phyloP scores from a whole-genome alignment of 1,139 yeast genomes.

The Zygoascus meyerae region DNA sequence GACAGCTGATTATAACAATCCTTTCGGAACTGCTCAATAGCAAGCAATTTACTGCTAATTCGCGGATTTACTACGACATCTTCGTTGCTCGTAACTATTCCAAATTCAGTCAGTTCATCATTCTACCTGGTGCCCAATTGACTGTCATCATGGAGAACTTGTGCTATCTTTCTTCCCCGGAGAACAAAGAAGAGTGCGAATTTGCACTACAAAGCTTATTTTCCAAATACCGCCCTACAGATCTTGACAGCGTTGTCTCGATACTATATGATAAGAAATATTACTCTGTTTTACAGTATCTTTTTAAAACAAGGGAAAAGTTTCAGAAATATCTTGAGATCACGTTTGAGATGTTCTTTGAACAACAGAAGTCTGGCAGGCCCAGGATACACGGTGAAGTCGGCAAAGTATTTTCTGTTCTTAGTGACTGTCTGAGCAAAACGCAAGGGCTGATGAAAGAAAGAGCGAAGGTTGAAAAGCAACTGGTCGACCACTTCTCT shows the following conservation, averaged over 20 bases:
- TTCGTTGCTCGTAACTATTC: constrained; percentile 74
- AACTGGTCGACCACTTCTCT: constrained; percentile 21
- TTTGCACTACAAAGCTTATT: constrained; percentile 64
- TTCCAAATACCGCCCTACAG: constrained; percentile 54
- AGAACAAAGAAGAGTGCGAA: constrained; percentile 56
- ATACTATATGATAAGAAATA: constrained; percentile 50
- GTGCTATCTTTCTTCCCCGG: constrained; percentile 40
- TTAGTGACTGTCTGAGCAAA: constrained; percentile 27
- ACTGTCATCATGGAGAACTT: constrained; percentile 45
- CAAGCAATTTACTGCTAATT: constrained; percentile 31
- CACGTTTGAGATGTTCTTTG: constrained; percentile 30
- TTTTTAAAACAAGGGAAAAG: constrained; percentile 51
- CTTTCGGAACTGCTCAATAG: constrained; percentile 45
- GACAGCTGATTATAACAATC: constrained; percentile 66
- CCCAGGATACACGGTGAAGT: constrained; percentile 13
- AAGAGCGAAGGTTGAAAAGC: constrained; percentile 18
- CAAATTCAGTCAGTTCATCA: constrained; percentile 70
- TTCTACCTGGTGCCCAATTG: constrained; percentile 56
- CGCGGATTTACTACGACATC: constrained; percentile 44
- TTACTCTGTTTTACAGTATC: constrained; percentile 50
- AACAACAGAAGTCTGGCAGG: constrained; percentile 14
- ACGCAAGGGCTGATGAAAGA: constrained; percentile 19
- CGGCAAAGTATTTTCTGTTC: constrained; percentile 23
- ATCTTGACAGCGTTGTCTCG: constrained; percentile 43
- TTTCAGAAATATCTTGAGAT: constrained; percentile 47